These are phyloP conservation scores for Lathyrus sativus DNA, from an alignment of 306 rosid species.

Conservation along the genomic window DNA sequence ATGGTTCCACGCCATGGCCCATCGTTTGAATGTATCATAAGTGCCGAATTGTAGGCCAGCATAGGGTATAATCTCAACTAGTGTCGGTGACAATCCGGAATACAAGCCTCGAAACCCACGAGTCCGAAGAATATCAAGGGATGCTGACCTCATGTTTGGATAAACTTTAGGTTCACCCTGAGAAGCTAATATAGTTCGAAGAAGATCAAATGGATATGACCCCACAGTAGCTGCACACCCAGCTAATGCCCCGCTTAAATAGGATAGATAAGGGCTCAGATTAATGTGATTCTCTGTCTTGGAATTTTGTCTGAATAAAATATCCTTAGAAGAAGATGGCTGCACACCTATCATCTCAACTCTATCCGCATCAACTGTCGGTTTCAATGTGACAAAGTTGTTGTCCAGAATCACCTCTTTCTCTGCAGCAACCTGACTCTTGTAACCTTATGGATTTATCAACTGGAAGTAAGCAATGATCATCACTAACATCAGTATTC, in stretches of 20 bases:
- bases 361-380: too few relatives aligned
- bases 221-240: conserved; percentile 96
- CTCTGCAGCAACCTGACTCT: too few relatives aligned
- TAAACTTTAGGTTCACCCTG: conserved; percentile 99
- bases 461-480: too few relatives aligned
- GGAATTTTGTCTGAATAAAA: too few relatives aligned
- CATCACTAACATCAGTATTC: too few relatives aligned
- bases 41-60: conserved; percentile 98
- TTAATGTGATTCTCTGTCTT: conserved; percentile 85
- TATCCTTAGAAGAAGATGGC: too few relatives aligned
- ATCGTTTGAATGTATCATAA: conserved; percentile 88
- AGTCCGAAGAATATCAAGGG: conserved; percentile 58
- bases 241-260: conserved; percentile 87
- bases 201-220: conserved; percentile 98
- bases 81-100: conserved; percentile 91
- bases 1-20: conserved; percentile 78
- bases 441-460: too few relatives aligned
- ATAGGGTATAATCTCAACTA: conserved; percentile 97
- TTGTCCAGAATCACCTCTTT: too few relatives aligned
- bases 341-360: too few relatives aligned
- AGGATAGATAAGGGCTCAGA: conserved; percentile 87
- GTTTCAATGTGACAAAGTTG: too few relatives aligned
- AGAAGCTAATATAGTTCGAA: conserved; percentile 93
- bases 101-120: conserved; percentile 87
- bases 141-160: conserved; percentile 91